Percentiles rank a stretch among this genome's conserved stretches.
These are phyloP conservation scores for Podosphaera fusca DNA, from an alignment of 2,329 filamentous ascomycete genomes.

Conservation along the genomic window DNA sequence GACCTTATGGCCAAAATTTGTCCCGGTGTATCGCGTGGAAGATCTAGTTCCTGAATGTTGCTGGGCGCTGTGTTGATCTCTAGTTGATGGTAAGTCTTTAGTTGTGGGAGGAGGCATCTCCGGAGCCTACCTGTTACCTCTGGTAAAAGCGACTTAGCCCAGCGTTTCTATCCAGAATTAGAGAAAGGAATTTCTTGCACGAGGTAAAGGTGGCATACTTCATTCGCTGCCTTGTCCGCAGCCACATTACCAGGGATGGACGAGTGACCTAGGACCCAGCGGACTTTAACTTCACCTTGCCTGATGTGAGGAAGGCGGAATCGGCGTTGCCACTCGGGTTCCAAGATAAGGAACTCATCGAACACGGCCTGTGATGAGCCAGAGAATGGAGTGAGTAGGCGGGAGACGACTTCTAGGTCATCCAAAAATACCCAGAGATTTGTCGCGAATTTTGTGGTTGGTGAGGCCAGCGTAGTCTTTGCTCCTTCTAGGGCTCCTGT, in stretches of 20 bases:
- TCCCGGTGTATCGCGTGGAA: neutral
- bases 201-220: neutral
- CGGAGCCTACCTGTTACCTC: neutral
- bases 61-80: neutral
- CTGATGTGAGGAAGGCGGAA: neutral
- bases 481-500: no score
- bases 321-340: neutral
- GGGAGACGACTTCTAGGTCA: no score
- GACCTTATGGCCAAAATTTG: neutral
- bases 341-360: neutral
- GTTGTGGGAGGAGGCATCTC: neutral
- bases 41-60: neutral
- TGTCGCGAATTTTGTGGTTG: no score
- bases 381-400: no score
- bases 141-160: slow-evolving; percentile 34
- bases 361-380: no score
- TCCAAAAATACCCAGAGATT: no score
- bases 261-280: neutral
- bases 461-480: no score
- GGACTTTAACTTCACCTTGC: neutral
- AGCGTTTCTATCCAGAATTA: neutral
- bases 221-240: neutral
- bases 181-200: neutral
- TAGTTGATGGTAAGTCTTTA: neutral
- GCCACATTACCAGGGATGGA: neutral